Evolutionary conservation across 495 filamentous ascomycete genomes (phyloP).

Genomic region (Penicillium odoratum): DNA sequence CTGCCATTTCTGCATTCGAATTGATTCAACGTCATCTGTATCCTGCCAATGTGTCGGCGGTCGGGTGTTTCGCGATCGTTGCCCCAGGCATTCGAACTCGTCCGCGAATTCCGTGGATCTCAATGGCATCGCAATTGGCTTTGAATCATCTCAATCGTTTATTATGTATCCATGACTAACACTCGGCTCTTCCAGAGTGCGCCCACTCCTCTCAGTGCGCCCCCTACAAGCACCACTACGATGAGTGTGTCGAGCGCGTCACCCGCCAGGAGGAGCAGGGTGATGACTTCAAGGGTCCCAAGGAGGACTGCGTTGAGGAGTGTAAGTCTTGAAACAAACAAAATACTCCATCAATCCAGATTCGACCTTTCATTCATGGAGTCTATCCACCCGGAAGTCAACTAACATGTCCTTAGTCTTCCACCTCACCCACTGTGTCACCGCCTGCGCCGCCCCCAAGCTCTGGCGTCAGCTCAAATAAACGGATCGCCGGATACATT

Average conservation of each 20-base stretch:
- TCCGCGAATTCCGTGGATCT: neutral
- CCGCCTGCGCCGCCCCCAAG: slow-evolving; percentile 90
- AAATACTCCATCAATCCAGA: neutral
- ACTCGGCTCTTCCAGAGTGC: slow-evolving; percentile 65
- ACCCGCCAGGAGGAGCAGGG: slow-evolving; percentile 63
- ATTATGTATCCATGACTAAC: slow-evolving; percentile 18
- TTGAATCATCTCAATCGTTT: neutral
- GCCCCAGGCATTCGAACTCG: slow-evolving; percentile 8
- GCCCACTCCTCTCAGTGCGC: slow-evolving; percentile 78
- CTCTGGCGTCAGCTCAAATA: slow-evolving; percentile 90
- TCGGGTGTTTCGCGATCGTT: neutral
- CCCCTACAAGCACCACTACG: slow-evolving; percentile 93
- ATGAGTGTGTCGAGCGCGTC: slow-evolving; percentile 95
- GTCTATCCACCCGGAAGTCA: neutral
- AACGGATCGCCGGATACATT: slow-evolving; percentile 28
- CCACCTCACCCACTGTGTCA: slow-evolving; percentile 94
- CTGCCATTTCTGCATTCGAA: neutral
- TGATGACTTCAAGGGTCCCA: slow-evolving; percentile 59
- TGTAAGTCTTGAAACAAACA: slow-evolving; percentile 67
- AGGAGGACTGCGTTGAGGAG: slow-evolving; percentile 98
- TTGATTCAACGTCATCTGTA: neutral
- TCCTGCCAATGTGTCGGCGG: slow-evolving; percentile 5
- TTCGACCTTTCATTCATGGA: neutral
- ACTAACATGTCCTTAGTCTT: slow-evolving; percentile 67
- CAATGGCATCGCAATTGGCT: slow-evolving; percentile 23